These are phyloP conservation scores for Lentinula sp. DNA, from an alignment of 768 basidiomycete species.

Conservation along the genomic window DNA sequence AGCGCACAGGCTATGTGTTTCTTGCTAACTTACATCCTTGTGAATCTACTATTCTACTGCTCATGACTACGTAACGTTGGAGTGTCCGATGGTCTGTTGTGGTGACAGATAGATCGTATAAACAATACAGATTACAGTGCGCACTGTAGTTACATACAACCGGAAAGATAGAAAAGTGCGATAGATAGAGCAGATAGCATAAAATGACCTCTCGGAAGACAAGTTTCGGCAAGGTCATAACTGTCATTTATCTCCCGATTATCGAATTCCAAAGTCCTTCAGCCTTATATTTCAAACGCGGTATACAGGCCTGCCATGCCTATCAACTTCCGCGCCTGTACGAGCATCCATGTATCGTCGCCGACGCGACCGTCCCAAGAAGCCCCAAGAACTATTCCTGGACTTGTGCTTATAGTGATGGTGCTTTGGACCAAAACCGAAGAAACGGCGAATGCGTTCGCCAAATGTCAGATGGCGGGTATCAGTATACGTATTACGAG, in stretches of 20 bases:
- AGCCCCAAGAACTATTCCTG: conserved; percentile 44
- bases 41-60: no score
- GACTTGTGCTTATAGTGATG: conserved; percentile 35
- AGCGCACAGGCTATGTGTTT: no score
- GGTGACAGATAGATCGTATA: no score
- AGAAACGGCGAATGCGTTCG: conserved; percentile 46
- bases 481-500: conserved; percentile 4
- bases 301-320: conserved; percentile 30
- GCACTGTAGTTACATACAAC: background rate
- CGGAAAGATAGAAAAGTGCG: background rate
- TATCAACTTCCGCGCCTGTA: conserved; percentile 48
- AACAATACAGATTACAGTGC: no score
- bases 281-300: conserved; percentile 1
- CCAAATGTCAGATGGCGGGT: conserved; percentile 27
- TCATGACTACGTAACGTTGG: no score
- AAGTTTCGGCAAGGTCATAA: background rate
- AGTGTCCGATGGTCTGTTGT: no score
- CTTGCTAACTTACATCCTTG: no score
- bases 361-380: conserved; percentile 46
- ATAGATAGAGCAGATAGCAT: background rate
- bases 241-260: background rate
- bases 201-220: background rate
- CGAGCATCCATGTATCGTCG: conserved; percentile 43
- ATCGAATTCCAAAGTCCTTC: background rate
- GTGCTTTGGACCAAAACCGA: conserved; percentile 36